phyloP scores from a whole-genome alignment of 768 basidiomycete species.

The Cytidiella melzeri region DNA sequence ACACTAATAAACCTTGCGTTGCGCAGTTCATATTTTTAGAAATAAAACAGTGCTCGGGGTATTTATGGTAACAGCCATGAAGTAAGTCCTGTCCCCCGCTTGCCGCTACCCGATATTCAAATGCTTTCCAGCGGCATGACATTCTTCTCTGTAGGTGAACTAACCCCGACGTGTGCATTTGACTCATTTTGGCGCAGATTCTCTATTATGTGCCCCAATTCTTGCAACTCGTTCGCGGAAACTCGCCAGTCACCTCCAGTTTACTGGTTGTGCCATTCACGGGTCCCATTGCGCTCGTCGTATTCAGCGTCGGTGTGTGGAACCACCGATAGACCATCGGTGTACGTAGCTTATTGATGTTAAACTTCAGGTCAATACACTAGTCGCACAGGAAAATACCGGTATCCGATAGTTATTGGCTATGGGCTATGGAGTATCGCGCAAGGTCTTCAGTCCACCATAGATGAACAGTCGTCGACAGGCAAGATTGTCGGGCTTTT shows the following conservation, averaged over 20 bases:
- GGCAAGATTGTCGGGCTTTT: constrained; percentile 31
- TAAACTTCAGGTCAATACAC: constrained; percentile 12
- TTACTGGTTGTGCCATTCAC: constrained; percentile 36
- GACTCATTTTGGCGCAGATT: constrained; percentile 1
- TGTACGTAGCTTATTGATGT: neutral
- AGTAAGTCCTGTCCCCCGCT: constrained; percentile 8
- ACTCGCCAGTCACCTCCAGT: constrained; percentile 31
- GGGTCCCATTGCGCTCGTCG: constrained; percentile 19
- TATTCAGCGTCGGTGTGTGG: constrained; percentile 10
- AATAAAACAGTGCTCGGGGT: constrained; percentile 28
- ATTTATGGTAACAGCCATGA: constrained; percentile 24
- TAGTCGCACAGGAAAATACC: constrained; percentile 22
- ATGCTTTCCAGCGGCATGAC: constrained; percentile 12
- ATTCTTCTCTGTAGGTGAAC: constrained; percentile 17
- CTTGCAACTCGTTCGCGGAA: constrained; percentile 35
- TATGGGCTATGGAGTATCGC: constrained; percentile 33
- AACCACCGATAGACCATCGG: too few species aligned
- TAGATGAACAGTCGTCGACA: constrained; percentile 25
- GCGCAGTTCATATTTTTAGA: constrained; percentile 29
- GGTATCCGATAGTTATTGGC: constrained; percentile 24
- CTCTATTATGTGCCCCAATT: constrained; percentile 34
- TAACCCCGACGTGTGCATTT: neutral
- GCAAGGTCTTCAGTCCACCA: constrained; percentile 32
- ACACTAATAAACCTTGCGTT: neutral
- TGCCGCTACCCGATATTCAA: neutral